Base-by-base conservation (phyloP, 2,329 filamentous ascomycete species). In the Fusarium domesticum region DNA sequence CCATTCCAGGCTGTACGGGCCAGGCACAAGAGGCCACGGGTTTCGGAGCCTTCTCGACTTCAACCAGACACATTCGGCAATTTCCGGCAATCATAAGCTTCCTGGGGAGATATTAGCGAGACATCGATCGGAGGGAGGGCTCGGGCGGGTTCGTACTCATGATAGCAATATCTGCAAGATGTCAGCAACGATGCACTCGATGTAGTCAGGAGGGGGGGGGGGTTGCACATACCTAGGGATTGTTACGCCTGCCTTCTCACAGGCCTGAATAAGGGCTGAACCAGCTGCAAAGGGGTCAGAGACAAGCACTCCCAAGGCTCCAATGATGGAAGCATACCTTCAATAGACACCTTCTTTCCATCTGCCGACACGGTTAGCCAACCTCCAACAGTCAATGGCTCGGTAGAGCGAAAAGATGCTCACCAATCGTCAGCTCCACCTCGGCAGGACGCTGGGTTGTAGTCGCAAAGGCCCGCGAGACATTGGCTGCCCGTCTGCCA, bases 51-150 rank as follows among this genome's bases (percentile, higher is more conserved):
- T 84, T 83, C 75, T 97, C 93, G 58, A 98, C 93, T 77, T 98
- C 93, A 65, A 98, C 93, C 65, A 98, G 76, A 73, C 93, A 98
- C 93, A 98, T 98, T 76, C 93, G 90, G 72, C 93, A 98, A 74
- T 97, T 98, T 72, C 93, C 93, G 64, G 93, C 93, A 78, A 98
- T 96, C 85, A 95, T 90, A 60, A 98, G 81, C 75, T 98, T 97
- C 69, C 88, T 92, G 64, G 62, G 43, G 59, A 44, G 60, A 66
- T 64, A 66, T 78, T 63, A 78, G 74, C 59, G 42, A 45, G 57
- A 43, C 50, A 54, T 61, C 59, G 59, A 39, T 56, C 58, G 59
- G 54, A 56, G 52, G 43, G 39, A 51, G 34, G 23, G 46, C 33
- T 55, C 50, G 54, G 44, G 50, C 51, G 48, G n/a, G 34, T 60